These are phyloP conservation scores for Coccomyxa sp. DNA, from an alignment of 139 green algal genomes.

Conservation along the genomic window DNA sequence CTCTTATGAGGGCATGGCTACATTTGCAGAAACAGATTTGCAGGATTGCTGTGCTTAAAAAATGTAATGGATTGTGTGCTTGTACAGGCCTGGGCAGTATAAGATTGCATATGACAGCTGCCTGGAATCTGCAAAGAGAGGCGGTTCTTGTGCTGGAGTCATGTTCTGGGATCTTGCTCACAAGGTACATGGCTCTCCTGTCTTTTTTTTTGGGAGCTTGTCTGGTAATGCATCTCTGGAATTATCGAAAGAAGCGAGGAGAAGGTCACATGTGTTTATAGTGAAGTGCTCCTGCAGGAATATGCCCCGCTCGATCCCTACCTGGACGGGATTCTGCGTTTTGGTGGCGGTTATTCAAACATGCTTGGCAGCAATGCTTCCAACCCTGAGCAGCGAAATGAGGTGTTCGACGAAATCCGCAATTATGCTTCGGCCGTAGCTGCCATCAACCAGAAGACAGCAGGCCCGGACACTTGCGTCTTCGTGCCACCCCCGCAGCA, in stretches of 20 bases:
- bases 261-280: background rate
- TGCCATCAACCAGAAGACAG: background rate
- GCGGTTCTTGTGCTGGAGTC: background rate
- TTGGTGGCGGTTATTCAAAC: conserved; percentile 2
- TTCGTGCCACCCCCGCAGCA: background rate
- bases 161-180: conserved; percentile 10
- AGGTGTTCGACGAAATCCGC: background rate
- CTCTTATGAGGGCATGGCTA: no score
- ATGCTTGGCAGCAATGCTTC: background rate
- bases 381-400: background rate
- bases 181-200: background rate
- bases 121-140: background rate
- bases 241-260: background rate
- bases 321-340: background rate
- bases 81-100: background rate
- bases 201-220: background rate
- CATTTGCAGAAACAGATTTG: no score
- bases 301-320: background rate
- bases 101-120: conserved; percentile 4
- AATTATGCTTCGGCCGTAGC: background rate
- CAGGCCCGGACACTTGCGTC: background rate
- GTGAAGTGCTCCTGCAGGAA: background rate
- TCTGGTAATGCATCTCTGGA: background rate
- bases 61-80: background rate
- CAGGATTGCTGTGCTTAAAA: no score